Evolutionary conservation across 1,284 basidiomycete genomes (phyloP).

Genomic region (Inonotus hispidus): DNA sequence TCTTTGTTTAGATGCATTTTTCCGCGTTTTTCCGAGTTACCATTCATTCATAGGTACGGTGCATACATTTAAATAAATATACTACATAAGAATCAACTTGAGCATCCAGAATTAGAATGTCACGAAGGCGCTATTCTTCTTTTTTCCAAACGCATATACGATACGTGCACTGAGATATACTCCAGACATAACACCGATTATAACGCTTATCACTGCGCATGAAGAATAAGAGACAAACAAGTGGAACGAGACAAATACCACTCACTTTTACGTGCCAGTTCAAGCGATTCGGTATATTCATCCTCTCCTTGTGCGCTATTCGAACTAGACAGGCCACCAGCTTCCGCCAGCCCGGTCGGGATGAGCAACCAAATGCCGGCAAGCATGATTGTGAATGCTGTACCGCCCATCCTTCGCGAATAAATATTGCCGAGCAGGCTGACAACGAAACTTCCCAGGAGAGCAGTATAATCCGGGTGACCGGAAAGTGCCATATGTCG

Average conservation of each 20-base stretch:
- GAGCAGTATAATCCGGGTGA: constrained; percentile 76
- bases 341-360: constrained; percentile 32
- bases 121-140: constrained; percentile 17
- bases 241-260: background rate
- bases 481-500: constrained; percentile 10
- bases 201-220: constrained; percentile 18
- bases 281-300: constrained; percentile 16
- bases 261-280: constrained; percentile 17
- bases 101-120: constrained; percentile 8
- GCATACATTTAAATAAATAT: background rate
- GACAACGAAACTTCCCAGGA: constrained; percentile 84
- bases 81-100: background rate
- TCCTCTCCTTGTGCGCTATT: constrained; percentile 14
- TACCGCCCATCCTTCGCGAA: constrained; percentile 81
- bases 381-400: constrained; percentile 87
- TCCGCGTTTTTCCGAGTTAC: too few species aligned
- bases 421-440: constrained; percentile 80
- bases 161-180: constrained; percentile 17
- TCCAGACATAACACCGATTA: constrained; percentile 19
- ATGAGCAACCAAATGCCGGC: constrained; percentile 83
- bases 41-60: too few species aligned
- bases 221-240: background rate
- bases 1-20: background rate
- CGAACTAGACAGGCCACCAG: constrained; percentile 17
- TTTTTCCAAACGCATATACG: constrained; percentile 17